phyloP scores from a whole-genome alignment of 352 stramenopile species.

The Pythium biforme region DNA sequence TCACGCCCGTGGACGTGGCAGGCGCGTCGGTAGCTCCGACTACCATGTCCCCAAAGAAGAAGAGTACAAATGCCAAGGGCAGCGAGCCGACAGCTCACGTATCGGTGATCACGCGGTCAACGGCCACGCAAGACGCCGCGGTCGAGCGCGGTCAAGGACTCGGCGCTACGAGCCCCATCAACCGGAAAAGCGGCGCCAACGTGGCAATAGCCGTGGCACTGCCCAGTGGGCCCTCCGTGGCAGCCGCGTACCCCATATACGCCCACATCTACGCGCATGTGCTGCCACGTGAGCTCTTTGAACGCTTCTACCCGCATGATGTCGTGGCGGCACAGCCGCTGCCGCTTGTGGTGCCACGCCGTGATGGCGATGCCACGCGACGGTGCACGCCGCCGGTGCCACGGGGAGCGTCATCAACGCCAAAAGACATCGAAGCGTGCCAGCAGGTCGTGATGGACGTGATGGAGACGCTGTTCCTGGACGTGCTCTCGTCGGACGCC shows the following conservation, averaged over 20 bases:
- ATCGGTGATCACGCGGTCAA: constrained; percentile 63
- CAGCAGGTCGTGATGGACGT: constrained; percentile 49
- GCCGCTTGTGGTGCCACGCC: constrained; percentile 4
- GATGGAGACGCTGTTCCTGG: constrained; percentile 57
- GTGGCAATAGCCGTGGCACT: neutral
- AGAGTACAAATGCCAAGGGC: neutral
- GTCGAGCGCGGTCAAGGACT: neutral
- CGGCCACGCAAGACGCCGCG: constrained; percentile 50
- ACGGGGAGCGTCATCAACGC: neutral
- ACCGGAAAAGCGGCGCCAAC: neutral
- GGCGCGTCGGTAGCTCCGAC: neutral
- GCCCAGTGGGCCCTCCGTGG: neutral
- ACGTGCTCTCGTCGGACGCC: constrained; percentile 50
- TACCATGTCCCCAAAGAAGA: neutral
- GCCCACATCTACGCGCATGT: constrained; percentile 58
- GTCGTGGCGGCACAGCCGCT: constrained; percentile 37
- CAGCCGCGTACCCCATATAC: constrained; percentile 33
- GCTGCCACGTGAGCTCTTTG: constrained; percentile 47
- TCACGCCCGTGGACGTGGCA: constrained; percentile 12
- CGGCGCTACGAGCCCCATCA: neutral
- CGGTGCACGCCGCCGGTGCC: neutral
- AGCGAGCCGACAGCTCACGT: constrained; percentile 4
- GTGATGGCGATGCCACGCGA: neutral
- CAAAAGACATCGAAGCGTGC: constrained; percentile 22
- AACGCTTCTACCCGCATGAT: constrained; percentile 44